phyloP scores from a whole-genome alignment of 495 filamentous ascomycete species.

The Poronia punctata region DNA sequence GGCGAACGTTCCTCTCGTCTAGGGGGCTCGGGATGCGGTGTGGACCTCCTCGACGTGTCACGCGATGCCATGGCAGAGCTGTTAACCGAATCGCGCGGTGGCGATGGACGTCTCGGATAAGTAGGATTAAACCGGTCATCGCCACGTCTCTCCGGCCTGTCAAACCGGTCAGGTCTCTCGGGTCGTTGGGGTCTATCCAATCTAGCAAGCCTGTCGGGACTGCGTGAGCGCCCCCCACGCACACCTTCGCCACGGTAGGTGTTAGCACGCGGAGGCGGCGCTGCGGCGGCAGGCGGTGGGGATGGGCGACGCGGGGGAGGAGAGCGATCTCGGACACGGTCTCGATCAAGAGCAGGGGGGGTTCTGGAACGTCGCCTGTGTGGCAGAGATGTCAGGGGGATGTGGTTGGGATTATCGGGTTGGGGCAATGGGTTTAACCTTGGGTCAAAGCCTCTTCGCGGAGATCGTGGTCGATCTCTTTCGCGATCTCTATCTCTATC shows the following conservation, averaged over 20 bases:
- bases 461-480: slow-evolving; percentile 28
- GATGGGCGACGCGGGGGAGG: slow-evolving; percentile 34
- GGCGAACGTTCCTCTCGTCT: slow-evolving; percentile 37
- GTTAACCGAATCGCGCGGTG: slow-evolving; percentile 34
- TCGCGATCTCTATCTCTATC: too few species aligned
- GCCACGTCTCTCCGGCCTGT: too few species aligned
- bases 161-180: too few species aligned
- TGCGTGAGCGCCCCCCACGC: slow-evolving; percentile 40
- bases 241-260: slow-evolving; percentile 36
- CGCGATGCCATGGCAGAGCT: slow-evolving; percentile 37
- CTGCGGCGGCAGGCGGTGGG: slow-evolving; percentile 29
- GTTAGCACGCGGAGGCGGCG: slow-evolving; percentile 22
- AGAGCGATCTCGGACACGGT: slow-evolving; percentile 32
- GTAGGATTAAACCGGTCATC: slow-evolving; percentile 34
- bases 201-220: too few species aligned
- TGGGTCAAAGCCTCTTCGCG: slow-evolving; percentile 24
- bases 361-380: slow-evolving; percentile 42
- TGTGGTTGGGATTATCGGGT: slow-evolving; percentile 15
- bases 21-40: slow-evolving; percentile 33
- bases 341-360: slow-evolving; percentile 36
- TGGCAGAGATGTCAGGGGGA: slow-evolving; percentile 20
- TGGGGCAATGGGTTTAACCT: slow-evolving; percentile 22
- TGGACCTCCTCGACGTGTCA: slow-evolving; percentile 35
- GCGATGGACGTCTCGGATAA: slow-evolving; percentile 34
- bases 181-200: too few species aligned